Conservation (phyloP, 2,329 filamentous ascomycete species). For the Bipolaris oryzae region DNA sequence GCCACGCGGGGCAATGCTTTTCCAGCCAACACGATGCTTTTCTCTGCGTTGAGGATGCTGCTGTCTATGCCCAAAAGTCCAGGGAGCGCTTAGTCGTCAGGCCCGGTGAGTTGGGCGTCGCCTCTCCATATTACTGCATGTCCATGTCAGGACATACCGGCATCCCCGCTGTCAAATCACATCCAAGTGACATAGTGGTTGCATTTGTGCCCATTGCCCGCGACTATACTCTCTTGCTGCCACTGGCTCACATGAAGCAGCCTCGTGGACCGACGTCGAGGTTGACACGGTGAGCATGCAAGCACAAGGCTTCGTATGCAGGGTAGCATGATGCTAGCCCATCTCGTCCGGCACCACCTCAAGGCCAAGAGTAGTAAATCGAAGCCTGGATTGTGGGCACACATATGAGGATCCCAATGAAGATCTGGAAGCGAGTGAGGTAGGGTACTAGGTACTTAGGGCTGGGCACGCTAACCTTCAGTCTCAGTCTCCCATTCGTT, state of each 20-base stretch:
- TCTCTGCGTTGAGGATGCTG: neutral
- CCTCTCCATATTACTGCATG: neutral
- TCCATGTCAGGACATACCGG: neutral
- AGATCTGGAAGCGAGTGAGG: conserved; percentile 18
- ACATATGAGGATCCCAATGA: conserved; percentile 11
- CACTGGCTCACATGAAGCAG: conserved; percentile 3
- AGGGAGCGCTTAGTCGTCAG: neutral
- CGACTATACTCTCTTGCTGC: conserved; percentile 16
- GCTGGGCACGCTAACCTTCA: conserved; percentile 12
- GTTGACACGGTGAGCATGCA: conserved; percentile 11
- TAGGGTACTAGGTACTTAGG: too few relatives aligned
- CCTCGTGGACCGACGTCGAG: conserved; percentile 12
- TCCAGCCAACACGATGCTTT: neutral
- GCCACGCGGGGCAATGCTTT: neutral
- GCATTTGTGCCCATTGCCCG: neutral
- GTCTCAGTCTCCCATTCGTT: conserved; percentile 5
- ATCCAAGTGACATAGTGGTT: conserved; percentile 1
- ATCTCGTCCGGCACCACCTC: neutral
- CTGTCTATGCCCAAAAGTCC: neutral
- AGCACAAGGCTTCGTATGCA: conserved; percentile 17
- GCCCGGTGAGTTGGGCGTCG: neutral
- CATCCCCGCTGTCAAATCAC: neutral
- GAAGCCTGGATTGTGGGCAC: conserved; percentile 11
- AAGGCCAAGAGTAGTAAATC: conserved; percentile 12
- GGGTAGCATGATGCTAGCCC: conserved; percentile 16